These are phyloP conservation scores for Macadamia integrifolia DNA, from an alignment of 164 flowering plant genomes.

Conservation along the genomic window DNA sequence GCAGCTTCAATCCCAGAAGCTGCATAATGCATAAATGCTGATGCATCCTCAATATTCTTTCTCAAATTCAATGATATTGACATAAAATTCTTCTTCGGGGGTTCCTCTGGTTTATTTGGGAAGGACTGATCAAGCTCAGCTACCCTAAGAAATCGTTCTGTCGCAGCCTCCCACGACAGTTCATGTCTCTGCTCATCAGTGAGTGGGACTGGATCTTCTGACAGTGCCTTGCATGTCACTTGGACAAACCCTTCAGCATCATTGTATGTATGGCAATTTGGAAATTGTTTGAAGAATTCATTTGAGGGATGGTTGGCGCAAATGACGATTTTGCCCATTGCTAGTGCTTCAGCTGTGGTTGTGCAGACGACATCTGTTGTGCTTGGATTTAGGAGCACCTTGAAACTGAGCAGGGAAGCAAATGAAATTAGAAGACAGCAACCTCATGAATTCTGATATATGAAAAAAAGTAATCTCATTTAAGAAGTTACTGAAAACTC, in stretches of 20 bases:
- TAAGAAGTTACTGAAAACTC: too few relatives aligned
- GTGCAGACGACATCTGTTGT: slow-evolving; percentile 97
- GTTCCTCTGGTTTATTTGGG: slow-evolving; percentile 8
- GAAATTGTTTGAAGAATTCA: slow-evolving; percentile 90
- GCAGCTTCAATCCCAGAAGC: slow-evolving; percentile 58
- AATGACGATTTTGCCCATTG: slow-evolving; percentile 87
- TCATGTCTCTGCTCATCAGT: slow-evolving; percentile 59
- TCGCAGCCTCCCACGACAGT: slow-evolving; percentile 93
- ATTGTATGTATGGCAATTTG: slow-evolving; percentile 59
- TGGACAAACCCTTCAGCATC: slow-evolving; percentile 50
- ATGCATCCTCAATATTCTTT: slow-evolving; percentile 59
- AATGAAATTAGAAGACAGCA: neutral
- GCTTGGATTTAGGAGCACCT: slow-evolving; percentile 93
- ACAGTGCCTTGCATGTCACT: slow-evolving; percentile 44
- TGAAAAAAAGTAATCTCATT: neutral
- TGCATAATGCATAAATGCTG: slow-evolving; percentile 58
- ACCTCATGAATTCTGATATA: neutral
- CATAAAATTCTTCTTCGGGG: slow-evolving; percentile 35
- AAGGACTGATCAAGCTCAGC: slow-evolving; percentile 39
- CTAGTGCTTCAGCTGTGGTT: slow-evolving; percentile 93
- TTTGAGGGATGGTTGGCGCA: slow-evolving; percentile 95
- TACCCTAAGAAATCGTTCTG: slow-evolving; percentile 59
- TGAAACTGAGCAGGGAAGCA: slow-evolving; percentile 43
- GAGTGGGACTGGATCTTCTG: slow-evolving; percentile 52
- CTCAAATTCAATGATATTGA: slow-evolving; percentile 42